A percentile compares a stretch with the other conserved stretches of the same genome.
These are phyloP conservation scores for Moniliella sp. DNA, from an alignment of 1,284 basidiomycete species.

Conservation along the genomic window DNA sequence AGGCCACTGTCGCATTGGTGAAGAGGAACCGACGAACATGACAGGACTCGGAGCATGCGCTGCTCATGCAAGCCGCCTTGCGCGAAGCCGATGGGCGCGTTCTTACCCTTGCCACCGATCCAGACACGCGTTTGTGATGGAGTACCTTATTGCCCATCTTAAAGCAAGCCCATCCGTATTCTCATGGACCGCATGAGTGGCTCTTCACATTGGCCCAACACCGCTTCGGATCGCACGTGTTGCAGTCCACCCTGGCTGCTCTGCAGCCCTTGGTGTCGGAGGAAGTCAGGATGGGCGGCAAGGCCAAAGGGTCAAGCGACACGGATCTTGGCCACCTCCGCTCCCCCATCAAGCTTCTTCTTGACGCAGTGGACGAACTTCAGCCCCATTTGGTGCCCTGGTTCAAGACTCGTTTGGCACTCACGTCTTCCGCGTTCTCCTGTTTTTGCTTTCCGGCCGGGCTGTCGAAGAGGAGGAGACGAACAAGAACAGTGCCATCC, in stretches of 20 bases:
- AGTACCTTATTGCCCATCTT: constrained; percentile 14
- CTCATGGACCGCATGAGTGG: constrained; percentile 25
- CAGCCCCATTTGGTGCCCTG: constrained; percentile 5
- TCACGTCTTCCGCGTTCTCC: constrained; percentile 18
- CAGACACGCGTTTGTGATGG: constrained; percentile 24
- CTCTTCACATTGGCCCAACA: constrained; percentile 14
- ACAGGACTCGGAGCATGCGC: constrained; percentile 7
- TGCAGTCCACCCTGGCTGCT: constrained; percentile 11
- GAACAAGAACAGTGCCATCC: constrained; percentile 2
- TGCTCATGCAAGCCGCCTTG: constrained; percentile 23
- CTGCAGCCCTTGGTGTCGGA: constrained; percentile 11
- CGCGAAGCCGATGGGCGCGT: constrained; percentile 26
- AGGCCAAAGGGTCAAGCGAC: constrained; percentile 4
- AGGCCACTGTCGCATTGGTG: constrained; percentile 4
- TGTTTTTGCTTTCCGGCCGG: constrained; percentile 16
- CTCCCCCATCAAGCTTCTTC: constrained; percentile 10
- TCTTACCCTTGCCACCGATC: constrained; percentile 23
- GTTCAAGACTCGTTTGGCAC: constrained; percentile 17
- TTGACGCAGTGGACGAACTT: constrained; percentile 11
- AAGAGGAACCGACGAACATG: too few relatives aligned
- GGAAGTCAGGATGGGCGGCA: constrained; percentile 4
- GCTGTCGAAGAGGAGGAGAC: constrained; percentile 4
- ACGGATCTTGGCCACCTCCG: constrained; percentile 13
- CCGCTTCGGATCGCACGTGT: constrained; percentile 28
- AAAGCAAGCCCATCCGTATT: constrained; percentile 16